These are phyloP conservation scores for Ascodesmis nigricans DNA, from an alignment of 495 filamentous ascomycete species.

Conservation along the genomic window DNA sequence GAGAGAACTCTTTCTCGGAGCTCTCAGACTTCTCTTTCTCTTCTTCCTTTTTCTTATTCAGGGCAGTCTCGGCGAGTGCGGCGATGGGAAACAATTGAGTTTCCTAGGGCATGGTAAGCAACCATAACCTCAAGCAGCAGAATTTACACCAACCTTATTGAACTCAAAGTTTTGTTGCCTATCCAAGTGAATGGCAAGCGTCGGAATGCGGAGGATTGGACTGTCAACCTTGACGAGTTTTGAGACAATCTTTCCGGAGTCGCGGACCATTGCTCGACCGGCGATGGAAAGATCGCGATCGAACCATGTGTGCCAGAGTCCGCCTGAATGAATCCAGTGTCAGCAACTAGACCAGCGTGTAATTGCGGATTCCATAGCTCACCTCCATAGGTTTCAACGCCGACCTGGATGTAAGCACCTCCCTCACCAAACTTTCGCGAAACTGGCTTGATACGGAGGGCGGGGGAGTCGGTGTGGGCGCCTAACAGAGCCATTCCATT, in stretches of 20 bases:
- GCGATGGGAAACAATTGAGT: slow-evolving; percentile 84
- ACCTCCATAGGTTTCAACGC: slow-evolving; percentile 91
- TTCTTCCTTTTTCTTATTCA: slow-evolving; percentile 42
- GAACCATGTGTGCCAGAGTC: slow-evolving; percentile 54
- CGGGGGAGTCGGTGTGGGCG: slow-evolving; percentile 88
- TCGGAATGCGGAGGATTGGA: slow-evolving; percentile 73
- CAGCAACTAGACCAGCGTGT: too few species aligned
- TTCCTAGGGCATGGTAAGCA: slow-evolving; percentile 27
- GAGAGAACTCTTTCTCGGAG: slow-evolving; percentile 35
- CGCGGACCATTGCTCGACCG: slow-evolving; percentile 64
- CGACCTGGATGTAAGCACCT: slow-evolving; percentile 85
- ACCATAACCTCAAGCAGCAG: neutral
- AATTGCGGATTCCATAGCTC: too few species aligned
- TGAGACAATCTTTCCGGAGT: slow-evolving; percentile 52
- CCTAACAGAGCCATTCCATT: slow-evolving; percentile 90
- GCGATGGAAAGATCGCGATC: slow-evolving; percentile 86
- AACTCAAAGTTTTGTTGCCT: slow-evolving; percentile 65
- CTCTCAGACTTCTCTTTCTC: slow-evolving; percentile 21
- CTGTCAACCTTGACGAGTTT: slow-evolving; percentile 77
- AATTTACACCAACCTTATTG: slow-evolving; percentile 36
- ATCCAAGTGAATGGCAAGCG: slow-evolving; percentile 81
- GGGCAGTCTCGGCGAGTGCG: slow-evolving; percentile 63
- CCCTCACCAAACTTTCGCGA: slow-evolving; percentile 52
- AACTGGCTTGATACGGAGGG: slow-evolving; percentile 75
- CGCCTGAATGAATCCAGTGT: slow-evolving; percentile 8